Evolutionary conservation across 148 eudicot genomes (phyloP).

Genomic region (Cornus controversa): DNA sequence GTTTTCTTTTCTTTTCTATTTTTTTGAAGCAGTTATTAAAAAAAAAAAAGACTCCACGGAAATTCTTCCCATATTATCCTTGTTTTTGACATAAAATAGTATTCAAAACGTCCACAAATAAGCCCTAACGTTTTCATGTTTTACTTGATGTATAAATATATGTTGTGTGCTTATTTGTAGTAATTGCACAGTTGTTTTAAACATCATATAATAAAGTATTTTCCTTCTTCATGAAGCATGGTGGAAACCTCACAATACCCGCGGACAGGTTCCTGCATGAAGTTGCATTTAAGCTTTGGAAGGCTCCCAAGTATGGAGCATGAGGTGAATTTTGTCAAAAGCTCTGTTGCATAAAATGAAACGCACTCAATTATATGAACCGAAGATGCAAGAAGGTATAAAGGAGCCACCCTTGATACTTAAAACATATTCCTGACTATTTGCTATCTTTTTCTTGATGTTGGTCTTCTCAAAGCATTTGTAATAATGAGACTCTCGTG

Average conservation of each 20-base stretch:
- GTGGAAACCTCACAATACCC: constrained; percentile 85
- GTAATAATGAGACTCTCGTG: background rate
- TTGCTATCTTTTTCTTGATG: background rate
- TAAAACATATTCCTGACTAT: too few species aligned
- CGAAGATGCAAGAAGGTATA: background rate
- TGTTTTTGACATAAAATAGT: background rate
- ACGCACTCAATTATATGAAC: background rate
- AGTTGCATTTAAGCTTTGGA: constrained; percentile 95
- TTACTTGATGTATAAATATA: background rate
- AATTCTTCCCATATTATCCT: too few species aligned
- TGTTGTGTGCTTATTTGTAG: background rate
- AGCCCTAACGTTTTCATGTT: background rate
- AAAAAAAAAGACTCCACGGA: too few species aligned
- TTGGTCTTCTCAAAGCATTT: background rate
- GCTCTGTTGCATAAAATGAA: background rate
- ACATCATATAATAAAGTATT: background rate
- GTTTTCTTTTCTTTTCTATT: background rate
- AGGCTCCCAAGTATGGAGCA: constrained; percentile 99
- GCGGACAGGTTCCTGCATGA: constrained; percentile 88
- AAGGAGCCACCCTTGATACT: background rate
- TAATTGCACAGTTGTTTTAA: background rate
- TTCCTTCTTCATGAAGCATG: constrained; percentile 42
- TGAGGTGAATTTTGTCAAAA: constrained; percentile 30
- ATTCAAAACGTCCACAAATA: background rate
- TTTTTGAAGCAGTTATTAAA: too few species aligned